A percentile compares a stretch with the other conserved stretches of the same genome.
phyloP scores from a whole-genome alignment of 139 green algal genomes.

The Tetradesmus lagerheimii region DNA sequence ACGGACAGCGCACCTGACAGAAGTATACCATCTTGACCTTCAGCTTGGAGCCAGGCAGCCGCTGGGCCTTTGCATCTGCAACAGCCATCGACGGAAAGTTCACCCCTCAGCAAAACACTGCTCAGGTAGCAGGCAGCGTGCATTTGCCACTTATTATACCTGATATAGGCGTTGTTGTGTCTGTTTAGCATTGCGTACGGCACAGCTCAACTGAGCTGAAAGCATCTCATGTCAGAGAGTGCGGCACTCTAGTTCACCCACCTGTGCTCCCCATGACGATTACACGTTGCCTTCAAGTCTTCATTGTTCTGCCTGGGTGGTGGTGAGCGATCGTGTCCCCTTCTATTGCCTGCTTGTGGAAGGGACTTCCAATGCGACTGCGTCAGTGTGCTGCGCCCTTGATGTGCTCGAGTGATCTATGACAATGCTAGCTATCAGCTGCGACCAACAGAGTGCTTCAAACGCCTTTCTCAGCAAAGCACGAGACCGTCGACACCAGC shows the following conservation, averaged over 20 bases:
- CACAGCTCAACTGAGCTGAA: too few relatives aligned
- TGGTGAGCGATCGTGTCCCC: too few relatives aligned
- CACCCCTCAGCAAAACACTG: neutral
- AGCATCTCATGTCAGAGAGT: neutral
- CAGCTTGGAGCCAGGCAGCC: neutral
- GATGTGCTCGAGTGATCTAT: too few relatives aligned
- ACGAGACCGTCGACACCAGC: too few relatives aligned
- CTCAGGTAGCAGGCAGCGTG: neutral
- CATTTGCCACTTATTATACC: neutral
- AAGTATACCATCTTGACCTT: constrained; percentile 20
- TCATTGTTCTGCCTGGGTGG: neutral
- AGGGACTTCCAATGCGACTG: too few relatives aligned
- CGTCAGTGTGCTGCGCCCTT: too few relatives aligned
- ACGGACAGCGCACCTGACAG: constrained; percentile 1
- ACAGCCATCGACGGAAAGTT: neutral
- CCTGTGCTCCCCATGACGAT: neutral
- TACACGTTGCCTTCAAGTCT: neutral
- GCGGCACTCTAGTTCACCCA: neutral
- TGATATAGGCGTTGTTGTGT: too few relatives aligned
- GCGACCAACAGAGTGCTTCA: too few relatives aligned
- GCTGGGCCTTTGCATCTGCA: neutral
- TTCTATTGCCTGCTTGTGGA: too few relatives aligned
- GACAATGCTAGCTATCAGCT: too few relatives aligned
- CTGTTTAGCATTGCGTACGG: too few relatives aligned
- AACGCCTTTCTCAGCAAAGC: too few relatives aligned